phyloP scores from a whole-genome alignment of 2,329 filamentous ascomycete species.

The Botryotinia convoluta region DNA sequence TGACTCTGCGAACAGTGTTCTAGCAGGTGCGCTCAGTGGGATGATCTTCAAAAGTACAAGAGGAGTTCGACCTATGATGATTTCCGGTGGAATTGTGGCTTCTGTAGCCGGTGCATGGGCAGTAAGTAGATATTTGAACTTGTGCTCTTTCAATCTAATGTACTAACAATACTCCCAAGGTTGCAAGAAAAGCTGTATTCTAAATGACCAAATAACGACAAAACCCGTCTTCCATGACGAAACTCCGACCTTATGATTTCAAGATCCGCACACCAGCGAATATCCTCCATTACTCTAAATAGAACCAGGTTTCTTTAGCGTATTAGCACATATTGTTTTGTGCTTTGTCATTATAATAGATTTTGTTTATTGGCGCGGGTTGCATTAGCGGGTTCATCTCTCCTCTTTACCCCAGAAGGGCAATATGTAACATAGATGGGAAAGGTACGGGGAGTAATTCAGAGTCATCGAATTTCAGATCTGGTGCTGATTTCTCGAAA shows the following conservation, averaged over 20 bases:
- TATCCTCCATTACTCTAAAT: conserved; percentile 15
- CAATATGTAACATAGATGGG: conserved; percentile 39
- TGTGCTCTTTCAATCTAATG: not conserved
- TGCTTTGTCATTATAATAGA: conserved; percentile 37
- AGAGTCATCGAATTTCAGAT: conserved; percentile 18
- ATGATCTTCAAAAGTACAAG: conserved; percentile 96
- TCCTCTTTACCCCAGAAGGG: conserved; percentile 34
- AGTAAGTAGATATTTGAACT: conserved; percentile 55
- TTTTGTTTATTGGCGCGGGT: conserved; percentile 33
- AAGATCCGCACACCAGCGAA: conserved; percentile 11
- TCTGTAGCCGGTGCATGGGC: conserved; percentile 84
- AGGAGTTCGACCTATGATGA: conserved; percentile 87
- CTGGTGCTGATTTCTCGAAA: not conserved
- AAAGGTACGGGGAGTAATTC: conserved; percentile 28
- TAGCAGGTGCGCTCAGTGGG: conserved; percentile 82
- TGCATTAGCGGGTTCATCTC: conserved; percentile 41
- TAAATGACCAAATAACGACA: conserved; percentile 34
- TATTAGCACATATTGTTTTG: conserved; percentile 35
- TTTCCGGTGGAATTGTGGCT: conserved; percentile 87
- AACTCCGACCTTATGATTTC: conserved; percentile 12
- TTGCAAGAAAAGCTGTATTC: conserved; percentile 51
- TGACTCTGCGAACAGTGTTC: conserved; percentile 84
- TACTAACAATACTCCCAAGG: conserved; percentile 39
- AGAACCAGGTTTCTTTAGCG: conserved; percentile 27
- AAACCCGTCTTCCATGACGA: conserved; percentile 7